phyloP scores from a whole-genome alignment of 352 stramenopile species.

The Phytophthora ramorum region DNA sequence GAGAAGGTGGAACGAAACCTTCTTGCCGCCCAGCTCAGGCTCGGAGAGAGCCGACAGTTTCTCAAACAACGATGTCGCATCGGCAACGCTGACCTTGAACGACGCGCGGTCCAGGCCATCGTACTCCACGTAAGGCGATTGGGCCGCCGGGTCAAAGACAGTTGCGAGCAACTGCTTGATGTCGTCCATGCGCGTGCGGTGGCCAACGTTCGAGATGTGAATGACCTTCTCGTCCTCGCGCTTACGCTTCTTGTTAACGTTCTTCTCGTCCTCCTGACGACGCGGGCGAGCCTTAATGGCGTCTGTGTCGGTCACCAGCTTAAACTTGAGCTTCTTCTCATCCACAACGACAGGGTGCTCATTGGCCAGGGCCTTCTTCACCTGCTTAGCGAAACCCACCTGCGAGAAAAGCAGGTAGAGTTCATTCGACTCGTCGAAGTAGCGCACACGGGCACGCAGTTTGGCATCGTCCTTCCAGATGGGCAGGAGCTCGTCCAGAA shows the following conservation, averaged over 20 bases:
- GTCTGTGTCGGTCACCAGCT: conserved; percentile 76
- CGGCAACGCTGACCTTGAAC: conserved; percentile 63
- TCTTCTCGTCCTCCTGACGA: conserved; percentile 53
- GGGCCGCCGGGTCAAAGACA: conserved; percentile 51
- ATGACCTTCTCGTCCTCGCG: conserved; percentile 78
- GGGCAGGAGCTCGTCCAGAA: conserved; percentile 72
- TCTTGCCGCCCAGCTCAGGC: conserved; percentile 75
- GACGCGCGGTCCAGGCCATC: conserved; percentile 78
- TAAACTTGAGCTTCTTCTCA: conserved; percentile 69
- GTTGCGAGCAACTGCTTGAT: conserved; percentile 84
- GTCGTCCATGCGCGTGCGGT: conserved; percentile 74
- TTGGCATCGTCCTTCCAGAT: conserved; percentile 75
- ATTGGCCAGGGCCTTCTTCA: conserved; percentile 51
- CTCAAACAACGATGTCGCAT: conserved; percentile 68
- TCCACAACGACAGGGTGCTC: conserved; percentile 61
- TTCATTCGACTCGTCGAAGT: conserved; percentile 66
- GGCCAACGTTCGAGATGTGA: conserved; percentile 85
- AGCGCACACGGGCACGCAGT: conserved; percentile 76
- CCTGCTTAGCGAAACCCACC: conserved; percentile 67
- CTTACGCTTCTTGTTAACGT: conserved; percentile 81
- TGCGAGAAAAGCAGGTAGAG: conserved; percentile 87
- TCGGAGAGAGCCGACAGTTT: conserved; percentile 70
- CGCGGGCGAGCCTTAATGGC: conserved; percentile 79
- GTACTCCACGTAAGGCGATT: conserved; percentile 84
- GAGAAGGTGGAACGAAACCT: conserved; percentile 82